Evolutionary conservation across 345 rosid genomes (phyloP).

Genomic region (Trapa incisa): DNA sequence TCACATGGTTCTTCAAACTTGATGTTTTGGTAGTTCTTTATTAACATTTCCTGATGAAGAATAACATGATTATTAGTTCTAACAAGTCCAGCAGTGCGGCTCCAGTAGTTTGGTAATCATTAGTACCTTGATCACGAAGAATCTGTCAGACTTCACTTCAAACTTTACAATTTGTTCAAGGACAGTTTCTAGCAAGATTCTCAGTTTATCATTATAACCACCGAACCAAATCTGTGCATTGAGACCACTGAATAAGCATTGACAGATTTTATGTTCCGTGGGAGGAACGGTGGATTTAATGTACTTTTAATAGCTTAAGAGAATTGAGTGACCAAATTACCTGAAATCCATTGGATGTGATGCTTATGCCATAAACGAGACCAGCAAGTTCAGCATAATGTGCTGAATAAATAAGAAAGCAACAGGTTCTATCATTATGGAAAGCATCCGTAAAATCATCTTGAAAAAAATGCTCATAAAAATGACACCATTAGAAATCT

Average conservation of each 20-base stretch:
- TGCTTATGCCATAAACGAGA: slow-evolving; percentile 41
- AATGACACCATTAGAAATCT: too few species aligned
- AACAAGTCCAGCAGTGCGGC: background rate
- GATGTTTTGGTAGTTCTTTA: slow-evolving; percentile 52
- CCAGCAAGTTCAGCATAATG: slow-evolving; percentile 66
- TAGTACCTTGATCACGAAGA: slow-evolving; percentile 71
- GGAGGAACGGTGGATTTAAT: too few species aligned
- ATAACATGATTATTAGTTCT: background rate
- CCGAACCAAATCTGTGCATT: slow-evolving; percentile 38
- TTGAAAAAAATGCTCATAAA: slow-evolving; percentile 2
- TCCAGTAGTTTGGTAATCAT: background rate
- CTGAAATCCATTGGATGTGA: slow-evolving; percentile 56
- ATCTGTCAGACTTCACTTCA: slow-evolving; percentile 63
- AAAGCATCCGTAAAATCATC: background rate
- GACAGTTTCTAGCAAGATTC: slow-evolving; percentile 56
- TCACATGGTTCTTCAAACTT: slow-evolving; percentile 66
- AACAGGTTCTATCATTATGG: background rate
- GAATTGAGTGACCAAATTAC: slow-evolving; percentile 14
- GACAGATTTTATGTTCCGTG: too few species aligned
- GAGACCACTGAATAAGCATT: background rate
- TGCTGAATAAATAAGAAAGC: background rate
- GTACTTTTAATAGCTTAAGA: background rate
- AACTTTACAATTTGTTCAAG: slow-evolving; percentile 49
- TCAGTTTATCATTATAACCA: slow-evolving; percentile 84
- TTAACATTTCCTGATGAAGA: slow-evolving; percentile 48